Percentiles rank a stretch among this genome's conserved stretches.
Conservation (phyloP, 441 rosid species). For the Populus hybrid region DNA sequence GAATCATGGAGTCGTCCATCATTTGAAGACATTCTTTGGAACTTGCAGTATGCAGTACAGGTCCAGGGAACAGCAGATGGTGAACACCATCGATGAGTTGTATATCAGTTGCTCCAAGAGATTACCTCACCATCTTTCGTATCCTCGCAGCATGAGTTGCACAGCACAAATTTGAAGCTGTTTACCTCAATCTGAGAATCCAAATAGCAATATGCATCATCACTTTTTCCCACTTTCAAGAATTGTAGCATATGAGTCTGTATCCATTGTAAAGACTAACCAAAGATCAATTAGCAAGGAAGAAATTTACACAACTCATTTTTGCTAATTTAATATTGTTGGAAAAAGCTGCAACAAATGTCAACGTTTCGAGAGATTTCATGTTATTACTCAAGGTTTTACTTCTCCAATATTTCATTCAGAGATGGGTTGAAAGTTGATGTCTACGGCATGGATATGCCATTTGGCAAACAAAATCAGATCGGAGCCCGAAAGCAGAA, state of each 20-base stretch:
- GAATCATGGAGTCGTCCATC: constrained; percentile 51
- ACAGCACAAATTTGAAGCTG: neutral
- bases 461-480: too few relatives aligned
- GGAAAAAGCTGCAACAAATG: too few relatives aligned
- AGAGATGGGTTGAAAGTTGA: too few relatives aligned
- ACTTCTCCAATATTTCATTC: too few relatives aligned
- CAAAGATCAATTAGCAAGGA: neutral
- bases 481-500: too few relatives aligned
- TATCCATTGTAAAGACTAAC: neutral
- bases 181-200: neutral
- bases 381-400: too few relatives aligned
- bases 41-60: constrained; percentile 56
- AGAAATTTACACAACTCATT: neutral
- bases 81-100: constrained; percentile 13
- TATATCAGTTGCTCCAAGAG: neutral
- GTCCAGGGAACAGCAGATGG: constrained; percentile 37
- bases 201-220: neutral
- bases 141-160: neutral
- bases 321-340: neutral
- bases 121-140: neutral
- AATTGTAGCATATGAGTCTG: neutral
- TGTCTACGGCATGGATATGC: too few relatives aligned
- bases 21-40: constrained; percentile 55
- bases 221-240: neutral
- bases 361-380: neutral